Conservation (phyloP, 2,329 filamentous ascomycete species). For the Septoria linicola region DNA sequence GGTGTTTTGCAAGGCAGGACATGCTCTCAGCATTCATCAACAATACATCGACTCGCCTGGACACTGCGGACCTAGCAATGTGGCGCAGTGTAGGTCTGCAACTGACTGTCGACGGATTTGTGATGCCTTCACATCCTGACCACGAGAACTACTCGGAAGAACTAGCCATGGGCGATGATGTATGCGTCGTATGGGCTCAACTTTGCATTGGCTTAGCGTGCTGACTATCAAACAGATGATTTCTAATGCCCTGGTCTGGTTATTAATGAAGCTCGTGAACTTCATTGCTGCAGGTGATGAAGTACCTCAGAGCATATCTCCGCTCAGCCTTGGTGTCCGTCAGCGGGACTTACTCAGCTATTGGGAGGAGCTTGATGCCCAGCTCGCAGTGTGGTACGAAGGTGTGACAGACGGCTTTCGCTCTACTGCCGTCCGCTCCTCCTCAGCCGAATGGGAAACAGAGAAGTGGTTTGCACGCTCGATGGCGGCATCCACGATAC, state of each 20-base stretch:
- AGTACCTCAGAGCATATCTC: constrained; percentile 41
- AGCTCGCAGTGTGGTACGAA: constrained; percentile 60
- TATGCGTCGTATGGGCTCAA: background rate
- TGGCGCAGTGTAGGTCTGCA: constrained; percentile 65
- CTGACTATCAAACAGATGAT: constrained; percentile 44
- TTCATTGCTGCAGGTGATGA: constrained; percentile 60
- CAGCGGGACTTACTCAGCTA: constrained; percentile 52
- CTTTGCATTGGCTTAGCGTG: background rate
- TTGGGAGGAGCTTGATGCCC: constrained; percentile 57
- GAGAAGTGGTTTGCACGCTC: constrained; percentile 63
- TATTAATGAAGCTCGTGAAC: constrained; percentile 65
- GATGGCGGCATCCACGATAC: constrained; percentile 66
- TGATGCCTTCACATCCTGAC: constrained; percentile 49
- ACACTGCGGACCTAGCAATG: constrained; percentile 60
- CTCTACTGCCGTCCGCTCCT: constrained; percentile 49
- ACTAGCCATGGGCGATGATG: constrained; percentile 58
- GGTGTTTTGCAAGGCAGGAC: constrained; percentile 65
- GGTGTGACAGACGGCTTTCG: constrained; percentile 61
- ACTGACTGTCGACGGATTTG: constrained; percentile 54
- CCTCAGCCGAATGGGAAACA: constrained; percentile 18
- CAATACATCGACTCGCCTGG: constrained; percentile 59
- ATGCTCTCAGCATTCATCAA: constrained; percentile 65
- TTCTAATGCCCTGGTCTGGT: constrained; percentile 64
- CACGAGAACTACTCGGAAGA: constrained; percentile 44
- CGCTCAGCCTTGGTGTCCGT: constrained; percentile 47